Percentiles rank a stretch among this genome's conserved stretches.
Evolutionary conservation across 371 early-diverging fungal genomes (phyloP).

Genomic region (Mortierella sp.): DNA sequence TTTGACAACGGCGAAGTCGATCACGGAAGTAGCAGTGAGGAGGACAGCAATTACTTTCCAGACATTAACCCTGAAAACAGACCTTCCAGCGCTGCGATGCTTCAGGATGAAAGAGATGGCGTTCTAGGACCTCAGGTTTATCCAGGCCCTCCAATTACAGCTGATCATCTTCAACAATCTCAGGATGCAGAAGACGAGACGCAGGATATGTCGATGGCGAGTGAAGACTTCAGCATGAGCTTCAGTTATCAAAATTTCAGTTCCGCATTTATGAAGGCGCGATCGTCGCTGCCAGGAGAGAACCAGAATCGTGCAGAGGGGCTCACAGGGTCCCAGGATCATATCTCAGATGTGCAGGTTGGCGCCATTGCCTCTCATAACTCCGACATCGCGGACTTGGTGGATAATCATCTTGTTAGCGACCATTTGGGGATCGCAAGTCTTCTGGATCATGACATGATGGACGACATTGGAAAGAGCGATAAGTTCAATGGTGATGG

Average conservation of each 20-base stretch:
- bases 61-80: conserved; percentile 22
- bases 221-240: conserved; percentile 27
- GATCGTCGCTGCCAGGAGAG: neutral
- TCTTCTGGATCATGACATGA: conserved; percentile 1
- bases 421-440: neutral
- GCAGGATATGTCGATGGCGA: conserved; percentile 14
- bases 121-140: conserved; percentile 32
- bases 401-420: neutral
- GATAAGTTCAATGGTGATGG: conserved; percentile 14
- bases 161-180: neutral
- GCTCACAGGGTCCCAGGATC: too few relatives aligned
- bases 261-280: conserved; percentile 24
- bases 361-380: neutral
- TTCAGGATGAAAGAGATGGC: conserved; percentile 6
- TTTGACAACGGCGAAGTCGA: conserved; percentile 33
- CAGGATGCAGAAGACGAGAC: conserved; percentile 16
- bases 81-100: conserved; percentile 25
- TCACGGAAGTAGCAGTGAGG: conserved; percentile 27
- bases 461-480: neutral
- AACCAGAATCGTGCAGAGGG: neutral
- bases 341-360: too few relatives aligned
- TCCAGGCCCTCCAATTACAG: neutral
- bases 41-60: conserved; percentile 28
- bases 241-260: conserved; percentile 29
- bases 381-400: neutral